A percentile compares a stretch with the other conserved stretches of the same genome.
These are phyloP conservation scores for Daldinia decipiens DNA, from an alignment of 495 filamentous ascomycete genomes.

Conservation along the genomic window DNA sequence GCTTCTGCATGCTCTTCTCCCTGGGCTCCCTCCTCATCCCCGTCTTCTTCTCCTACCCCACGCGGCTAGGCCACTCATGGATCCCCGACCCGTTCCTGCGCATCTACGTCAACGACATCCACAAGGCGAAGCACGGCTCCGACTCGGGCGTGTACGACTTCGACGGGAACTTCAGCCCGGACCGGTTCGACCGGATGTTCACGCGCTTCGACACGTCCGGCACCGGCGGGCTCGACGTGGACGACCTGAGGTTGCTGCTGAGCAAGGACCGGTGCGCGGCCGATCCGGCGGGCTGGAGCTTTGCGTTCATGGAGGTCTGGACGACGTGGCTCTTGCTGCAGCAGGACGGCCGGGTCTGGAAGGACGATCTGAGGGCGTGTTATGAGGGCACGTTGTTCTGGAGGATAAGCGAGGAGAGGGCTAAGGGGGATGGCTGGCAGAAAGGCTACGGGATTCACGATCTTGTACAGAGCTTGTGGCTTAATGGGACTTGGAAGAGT, in stretches of 20 bases:
- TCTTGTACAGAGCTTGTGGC: conserved; percentile 18
- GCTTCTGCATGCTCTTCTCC: conserved; percentile 57
- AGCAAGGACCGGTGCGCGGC: conserved; percentile 32
- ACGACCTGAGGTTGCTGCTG: conserved; percentile 15
- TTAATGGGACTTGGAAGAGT: conserved; percentile 25
- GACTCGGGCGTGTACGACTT: conserved; percentile 33
- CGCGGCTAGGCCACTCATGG: conserved; percentile 28
- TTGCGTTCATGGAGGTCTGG: conserved; percentile 57
- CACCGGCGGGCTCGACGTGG: conserved; percentile 13
- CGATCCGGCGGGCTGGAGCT: conserved; percentile 36
- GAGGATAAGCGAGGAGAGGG: conserved; percentile 44
- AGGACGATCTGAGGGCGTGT: conserved; percentile 57
- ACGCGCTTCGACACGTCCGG: conserved; percentile 19
- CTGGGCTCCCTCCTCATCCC: conserved; percentile 49
- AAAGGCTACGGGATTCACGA: conserved; percentile 45
- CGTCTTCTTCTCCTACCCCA: conserved; percentile 40
- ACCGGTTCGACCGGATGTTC: conserved; percentile 31
- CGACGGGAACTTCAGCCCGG: conserved; percentile 25
- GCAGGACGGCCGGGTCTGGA: conserved; percentile 56
- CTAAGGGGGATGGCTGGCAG: conserved; percentile 39
- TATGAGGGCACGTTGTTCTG: conserved; percentile 57
- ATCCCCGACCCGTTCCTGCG: conserved; percentile 28
- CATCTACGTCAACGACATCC: conserved; percentile 35
- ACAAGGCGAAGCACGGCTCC: conserved; percentile 39
- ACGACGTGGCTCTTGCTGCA: conserved; percentile 61